These are phyloP conservation scores for Hibiscus mutabilis DNA, from an alignment of 345 rosid genomes.

Conservation along the genomic window DNA sequence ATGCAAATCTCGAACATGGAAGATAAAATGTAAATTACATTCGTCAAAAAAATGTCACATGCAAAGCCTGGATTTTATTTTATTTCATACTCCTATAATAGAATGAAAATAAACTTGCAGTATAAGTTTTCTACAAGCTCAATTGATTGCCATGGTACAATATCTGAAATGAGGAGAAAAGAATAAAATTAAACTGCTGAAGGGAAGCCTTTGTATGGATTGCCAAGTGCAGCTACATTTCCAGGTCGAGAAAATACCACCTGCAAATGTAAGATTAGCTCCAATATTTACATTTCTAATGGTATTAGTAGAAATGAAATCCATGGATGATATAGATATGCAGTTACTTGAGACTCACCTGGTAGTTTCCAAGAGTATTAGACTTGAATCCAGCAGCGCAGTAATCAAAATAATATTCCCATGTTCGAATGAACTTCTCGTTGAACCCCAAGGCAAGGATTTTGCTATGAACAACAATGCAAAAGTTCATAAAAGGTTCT, in stretches of 20 bases:
- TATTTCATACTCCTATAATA: no score
- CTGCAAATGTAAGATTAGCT: not conserved
- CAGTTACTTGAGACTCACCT: conserved; percentile 26
- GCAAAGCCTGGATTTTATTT: no score
- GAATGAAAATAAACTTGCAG: no score
- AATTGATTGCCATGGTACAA: no score
- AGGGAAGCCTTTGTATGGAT: not conserved
- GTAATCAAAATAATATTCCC: conserved; percentile 89
- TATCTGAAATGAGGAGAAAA: not conserved
- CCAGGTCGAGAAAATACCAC: not conserved
- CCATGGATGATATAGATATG: not conserved
- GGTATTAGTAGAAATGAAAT: not conserved
- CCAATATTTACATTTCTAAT: not conserved
- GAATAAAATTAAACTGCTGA: not conserved
- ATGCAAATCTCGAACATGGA: no score
- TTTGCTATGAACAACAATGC: not conserved
- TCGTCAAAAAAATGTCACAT: no score
- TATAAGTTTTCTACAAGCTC: no score
- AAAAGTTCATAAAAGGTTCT: no score
- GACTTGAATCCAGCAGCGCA: conserved; percentile 83
- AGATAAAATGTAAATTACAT: no score
- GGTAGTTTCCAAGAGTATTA: conserved; percentile 64
- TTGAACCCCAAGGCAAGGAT: conserved; percentile 30
- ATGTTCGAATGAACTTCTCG: conserved; percentile 70
- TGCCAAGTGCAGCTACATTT: not conserved